Evolutionary conservation across 176 grass and related monocot species (phyloP).

Genomic region (Saccharum spontaneum): DNA sequence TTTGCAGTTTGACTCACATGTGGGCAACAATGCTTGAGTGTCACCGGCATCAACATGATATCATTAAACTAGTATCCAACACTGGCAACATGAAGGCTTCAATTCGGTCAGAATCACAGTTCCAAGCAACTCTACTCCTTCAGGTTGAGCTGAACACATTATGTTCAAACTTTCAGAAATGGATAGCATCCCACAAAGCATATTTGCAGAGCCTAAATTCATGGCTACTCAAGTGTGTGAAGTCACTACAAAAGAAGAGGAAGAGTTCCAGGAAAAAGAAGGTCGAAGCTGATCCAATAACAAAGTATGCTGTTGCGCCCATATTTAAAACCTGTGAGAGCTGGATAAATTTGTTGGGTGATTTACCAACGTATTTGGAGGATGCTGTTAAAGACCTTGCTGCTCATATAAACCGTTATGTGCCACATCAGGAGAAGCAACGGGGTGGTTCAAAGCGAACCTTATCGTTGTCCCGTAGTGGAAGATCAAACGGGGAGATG

Average conservation of each 20-base stretch:
- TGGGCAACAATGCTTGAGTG: conserved; percentile 82
- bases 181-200: conserved; percentile 76
- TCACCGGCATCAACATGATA: conserved; percentile 58
- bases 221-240: conserved; percentile 89
- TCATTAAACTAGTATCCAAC: conserved; percentile 55
- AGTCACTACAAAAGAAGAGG: conserved; percentile 35
- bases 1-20: conserved; percentile 82
- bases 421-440: conserved; percentile 68
- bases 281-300: conserved; percentile 43
- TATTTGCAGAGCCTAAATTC: conserved; percentile 72
- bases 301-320: conserved; percentile 45
- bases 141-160: conserved; percentile 74
- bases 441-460: conserved; percentile 52
- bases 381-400: conserved; percentile 65
- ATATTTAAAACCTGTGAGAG: conserved; percentile 81
- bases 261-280: conserved; percentile 44
- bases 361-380: conserved; percentile 52
- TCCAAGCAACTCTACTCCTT: conserved; percentile 62
- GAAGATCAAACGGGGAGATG: conserved; percentile 25
- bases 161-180: conserved; percentile 78
- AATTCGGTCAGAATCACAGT: conserved; percentile 60
- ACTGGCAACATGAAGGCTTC: conserved; percentile 58
- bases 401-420: conserved; percentile 45
- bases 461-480: conserved; percentile 49
- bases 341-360: conserved; percentile 59